Percentiles rank a stretch among this genome's conserved stretches.
Conservation (phyloP, 306 rosid genomes). For the Pyrus betulifolia region DNA sequence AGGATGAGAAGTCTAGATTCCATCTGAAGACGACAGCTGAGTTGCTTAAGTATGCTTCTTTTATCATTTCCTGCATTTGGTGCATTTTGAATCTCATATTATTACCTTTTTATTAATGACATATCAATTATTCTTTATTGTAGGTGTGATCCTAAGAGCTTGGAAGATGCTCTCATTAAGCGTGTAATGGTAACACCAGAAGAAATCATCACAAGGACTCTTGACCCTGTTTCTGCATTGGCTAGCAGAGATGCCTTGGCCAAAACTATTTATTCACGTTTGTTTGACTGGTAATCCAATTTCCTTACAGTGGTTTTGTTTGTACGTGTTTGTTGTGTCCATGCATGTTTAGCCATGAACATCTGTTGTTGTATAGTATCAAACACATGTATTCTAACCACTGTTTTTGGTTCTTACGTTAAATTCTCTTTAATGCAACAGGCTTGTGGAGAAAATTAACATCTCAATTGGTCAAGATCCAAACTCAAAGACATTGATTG, state of each 20-base stretch:
- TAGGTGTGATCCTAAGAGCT: slow-evolving; percentile 90
- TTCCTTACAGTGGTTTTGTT: slow-evolving; percentile 14
- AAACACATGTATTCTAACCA: background rate
- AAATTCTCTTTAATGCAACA: slow-evolving; percentile 21
- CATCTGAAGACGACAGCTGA: slow-evolving; percentile 90
- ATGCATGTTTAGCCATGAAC: background rate
- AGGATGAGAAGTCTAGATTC: slow-evolving; percentile 86
- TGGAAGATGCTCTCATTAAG: slow-evolving; percentile 94
- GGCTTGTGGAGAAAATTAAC: slow-evolving; percentile 98
- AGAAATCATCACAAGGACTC: slow-evolving; percentile 97
- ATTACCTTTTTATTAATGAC: background rate
- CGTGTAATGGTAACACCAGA: slow-evolving; percentile 99
- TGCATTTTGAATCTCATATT: slow-evolving; percentile 8
- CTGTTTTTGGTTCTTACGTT: slow-evolving; percentile 22
- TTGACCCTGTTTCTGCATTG: slow-evolving; percentile 92
- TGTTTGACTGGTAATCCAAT: slow-evolving; percentile 89
- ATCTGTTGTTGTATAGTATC: background rate
- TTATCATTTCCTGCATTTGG: slow-evolving; percentile 11
- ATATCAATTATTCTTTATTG: background rate
- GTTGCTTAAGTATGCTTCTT: slow-evolving; percentile 60
- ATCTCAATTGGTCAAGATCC: slow-evolving; percentile 96
- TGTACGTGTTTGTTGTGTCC: background rate
- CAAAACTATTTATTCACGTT: slow-evolving; percentile 87
- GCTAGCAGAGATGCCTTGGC: slow-evolving; percentile 96
- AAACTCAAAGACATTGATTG: slow-evolving; percentile 85